A percentile compares a stretch with the other conserved stretches of the same genome.
Evolutionary conservation across 2,329 filamentous ascomycete genomes (phyloP).

Genomic region (Pseudocercospora macadamiae): DNA sequence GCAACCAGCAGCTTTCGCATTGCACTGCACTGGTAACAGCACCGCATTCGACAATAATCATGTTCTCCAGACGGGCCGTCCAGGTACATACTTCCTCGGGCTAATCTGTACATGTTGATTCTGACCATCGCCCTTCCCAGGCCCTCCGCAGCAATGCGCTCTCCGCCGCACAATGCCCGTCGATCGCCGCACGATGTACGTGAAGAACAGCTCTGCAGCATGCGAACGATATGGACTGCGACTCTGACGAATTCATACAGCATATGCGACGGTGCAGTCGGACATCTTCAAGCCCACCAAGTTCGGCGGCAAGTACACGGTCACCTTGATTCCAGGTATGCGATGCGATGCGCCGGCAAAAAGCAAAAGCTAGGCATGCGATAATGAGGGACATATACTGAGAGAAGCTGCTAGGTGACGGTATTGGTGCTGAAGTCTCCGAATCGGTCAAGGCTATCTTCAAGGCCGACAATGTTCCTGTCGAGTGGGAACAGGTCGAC

Average conservation of each 20-base stretch:
- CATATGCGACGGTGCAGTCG: conserved; percentile 79
- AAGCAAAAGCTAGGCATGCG: conserved; percentile 24
- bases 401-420: conserved; percentile 64
- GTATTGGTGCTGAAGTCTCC: conserved; percentile 96
- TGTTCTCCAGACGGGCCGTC: conserved; percentile 32
- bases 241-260: conserved; percentile 39
- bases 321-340: conserved; percentile 91
- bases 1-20: conserved; percentile 18
- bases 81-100: conserved; percentile 24
- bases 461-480: conserved; percentile 98
- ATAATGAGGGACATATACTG: conserved; percentile 24
- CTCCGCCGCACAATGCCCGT: conserved; percentile 48
- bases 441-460: conserved; percentile 99
- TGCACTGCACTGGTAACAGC: conserved; percentile 8
- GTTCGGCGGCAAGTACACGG: conserved; percentile 99
- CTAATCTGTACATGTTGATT: conserved; percentile 24
- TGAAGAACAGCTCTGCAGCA: conserved; percentile 21
- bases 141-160: conserved; percentile 59
- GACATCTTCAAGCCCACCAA: conserved; percentile 99
- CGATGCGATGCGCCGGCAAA: conserved; percentile 34
- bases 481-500: conserved; percentile 98
- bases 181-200: conserved; percentile 60
- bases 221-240: conserved; percentile 21
- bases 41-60: too few species aligned
- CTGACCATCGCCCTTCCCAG: conserved; percentile 41